Percentiles rank a stretch among this genome's conserved stretches.
Conservation (phyloP, 202 grass and related monocot genomes). For the Schoenoplectus triqueter region DNA sequence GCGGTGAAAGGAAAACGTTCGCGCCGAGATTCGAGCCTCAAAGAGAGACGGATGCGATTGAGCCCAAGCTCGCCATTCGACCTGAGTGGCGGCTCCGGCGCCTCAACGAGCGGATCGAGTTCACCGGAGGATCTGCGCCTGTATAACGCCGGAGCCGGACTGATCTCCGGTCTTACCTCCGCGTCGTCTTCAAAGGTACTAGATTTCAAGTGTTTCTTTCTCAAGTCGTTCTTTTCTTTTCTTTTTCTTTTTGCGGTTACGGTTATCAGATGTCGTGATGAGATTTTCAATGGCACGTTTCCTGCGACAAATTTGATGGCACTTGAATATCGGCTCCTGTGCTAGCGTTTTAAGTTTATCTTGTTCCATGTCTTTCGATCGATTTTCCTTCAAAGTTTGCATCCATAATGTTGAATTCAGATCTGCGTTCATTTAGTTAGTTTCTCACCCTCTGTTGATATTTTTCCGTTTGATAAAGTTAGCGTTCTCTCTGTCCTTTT, state of each 20-base stretch:
- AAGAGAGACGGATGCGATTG: conserved; percentile 28
- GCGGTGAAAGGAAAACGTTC: conserved; percentile 37
- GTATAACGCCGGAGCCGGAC: neutral
- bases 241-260: neutral
- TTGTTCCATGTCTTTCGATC: neutral
- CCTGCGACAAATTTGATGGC: too few relatives aligned
- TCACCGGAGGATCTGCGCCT: conserved; percentile 24
- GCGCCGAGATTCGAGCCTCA: conserved; percentile 21
- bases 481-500: conserved; percentile 2
- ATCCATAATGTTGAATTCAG: conserved; percentile 25
- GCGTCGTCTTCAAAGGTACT: conserved; percentile 33
- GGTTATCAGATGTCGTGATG: neutral
- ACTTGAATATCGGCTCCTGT: neutral
- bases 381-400: neutral
- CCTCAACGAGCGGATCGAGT: conserved; percentile 39
- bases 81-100: conserved; percentile 32
- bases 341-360: neutral
- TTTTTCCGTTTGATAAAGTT: conserved; percentile 24
- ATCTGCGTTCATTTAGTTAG: conserved; percentile 14
- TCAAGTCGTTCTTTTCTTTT: neutral
- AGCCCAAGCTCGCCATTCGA: conserved; percentile 34
- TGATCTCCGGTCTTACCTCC: conserved; percentile 21
- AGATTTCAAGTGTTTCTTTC: conserved; percentile 24
- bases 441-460: neutral
- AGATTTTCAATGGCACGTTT: conserved; percentile 17